Conservation (phyloP, 2,329 filamentous ascomycete genomes). For the Knufia petricola region DNA sequence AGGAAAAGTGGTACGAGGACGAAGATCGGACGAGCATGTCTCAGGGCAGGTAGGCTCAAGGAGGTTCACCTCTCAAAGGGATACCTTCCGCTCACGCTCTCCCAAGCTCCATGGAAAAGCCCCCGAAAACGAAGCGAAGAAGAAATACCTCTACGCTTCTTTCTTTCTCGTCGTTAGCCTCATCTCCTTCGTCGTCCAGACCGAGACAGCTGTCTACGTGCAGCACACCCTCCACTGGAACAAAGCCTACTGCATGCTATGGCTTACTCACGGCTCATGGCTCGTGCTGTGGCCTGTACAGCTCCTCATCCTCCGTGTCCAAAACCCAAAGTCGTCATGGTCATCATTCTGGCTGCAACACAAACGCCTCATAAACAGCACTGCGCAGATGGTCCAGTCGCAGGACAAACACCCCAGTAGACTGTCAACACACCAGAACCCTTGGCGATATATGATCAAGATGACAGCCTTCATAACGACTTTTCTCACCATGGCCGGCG, state of each 20-base stretch:
- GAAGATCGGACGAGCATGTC: constrained; percentile 30
- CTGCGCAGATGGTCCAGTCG: constrained; percentile 76
- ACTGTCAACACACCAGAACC: constrained; percentile 31
- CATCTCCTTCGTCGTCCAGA: constrained; percentile 84
- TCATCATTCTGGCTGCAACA: constrained; percentile 73
- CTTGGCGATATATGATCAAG: constrained; percentile 63
- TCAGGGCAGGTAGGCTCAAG: constrained; percentile 28
- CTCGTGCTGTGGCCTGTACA: constrained; percentile 77
- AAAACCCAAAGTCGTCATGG: constrained; percentile 73
- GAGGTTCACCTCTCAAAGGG: constrained; percentile 44
- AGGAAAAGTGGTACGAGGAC: constrained; percentile 28
- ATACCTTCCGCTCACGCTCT: constrained; percentile 67
- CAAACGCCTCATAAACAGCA: constrained; percentile 52
- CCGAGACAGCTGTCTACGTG: constrained; percentile 89
- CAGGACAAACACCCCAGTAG: constrained; percentile 57
- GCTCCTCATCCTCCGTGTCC: constrained; percentile 67
- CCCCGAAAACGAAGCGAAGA: constrained; percentile 57
- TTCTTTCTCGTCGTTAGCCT: constrained; percentile 76
- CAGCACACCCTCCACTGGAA: constrained; percentile 88
- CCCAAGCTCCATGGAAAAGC: constrained; percentile 48
- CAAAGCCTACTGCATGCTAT: constrained; percentile 99
- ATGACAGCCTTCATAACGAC: constrained; percentile 76
- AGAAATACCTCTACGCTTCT: constrained; percentile 77
- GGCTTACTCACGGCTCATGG: constrained; percentile 91
- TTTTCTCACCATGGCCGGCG: constrained; percentile 78